Base-by-base conservation (phyloP, 1,139 yeast species). In the Protomyces inundatus region DNA sequence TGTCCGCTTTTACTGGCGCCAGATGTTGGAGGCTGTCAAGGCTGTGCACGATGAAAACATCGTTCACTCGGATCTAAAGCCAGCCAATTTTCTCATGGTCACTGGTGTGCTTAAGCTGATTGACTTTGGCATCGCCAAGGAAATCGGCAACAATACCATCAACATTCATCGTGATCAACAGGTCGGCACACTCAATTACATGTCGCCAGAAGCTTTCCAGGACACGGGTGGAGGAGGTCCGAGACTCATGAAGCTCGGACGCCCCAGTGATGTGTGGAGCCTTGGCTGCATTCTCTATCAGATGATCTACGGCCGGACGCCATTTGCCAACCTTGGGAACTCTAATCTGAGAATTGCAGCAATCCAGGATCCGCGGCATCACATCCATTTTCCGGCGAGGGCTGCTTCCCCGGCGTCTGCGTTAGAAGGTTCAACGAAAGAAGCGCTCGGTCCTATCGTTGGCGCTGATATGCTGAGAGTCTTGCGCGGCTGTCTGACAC, bases 181-280 rank as follows among this genome's bases (percentile, higher is more conserved):
- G 73, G 87, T 90, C 65, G 98, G 98, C 2, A 93, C 98, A 0
- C 97, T 97, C 1, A 90, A 88, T 73, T 93, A 93, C 74, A 93
- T 93, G 98, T 97, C 98, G 0, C 98, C 98, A 0, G 98, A 93
- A 74, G 90, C 98, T 0, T 77, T 91, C 65, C 80, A 87, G 54
- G 96, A 86, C 73, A 83, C 84, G 63, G 73, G 71, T 55, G 73
- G 73, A 55, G 70, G 72, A 23, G 72, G 71, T 50, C 66, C 70
- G 14, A 77, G 81, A 66, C 84, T 86, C 64, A 87, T 95, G 95
- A 88, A 84, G 73, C 96, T 91, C 6, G 98, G 98, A 1, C 87
- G 85, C 71, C 97, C 98, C 0, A 88, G 98, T 0, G 99, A 93
- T 77, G 85, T 95, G 10, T 93, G 98, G 98, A 90, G 98, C 30